phyloP scores from a whole-genome alignment of 768 basidiomycete genomes.

The Kwoniella bestiolae region DNA sequence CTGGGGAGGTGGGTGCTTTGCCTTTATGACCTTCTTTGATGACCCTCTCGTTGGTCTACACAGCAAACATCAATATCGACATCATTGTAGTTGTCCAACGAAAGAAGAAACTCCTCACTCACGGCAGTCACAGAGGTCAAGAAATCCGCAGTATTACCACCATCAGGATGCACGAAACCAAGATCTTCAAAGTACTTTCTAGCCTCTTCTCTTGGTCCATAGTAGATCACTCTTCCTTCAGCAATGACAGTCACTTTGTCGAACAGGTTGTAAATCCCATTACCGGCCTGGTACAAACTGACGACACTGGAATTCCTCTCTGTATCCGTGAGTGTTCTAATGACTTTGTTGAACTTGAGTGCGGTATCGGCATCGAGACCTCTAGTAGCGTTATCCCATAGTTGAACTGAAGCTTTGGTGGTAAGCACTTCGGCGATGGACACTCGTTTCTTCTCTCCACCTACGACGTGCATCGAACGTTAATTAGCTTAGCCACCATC shows the following conservation, averaged over 20 bases:
- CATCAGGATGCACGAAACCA: slow-evolving; percentile 47
- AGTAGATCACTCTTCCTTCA: slow-evolving; percentile 61
- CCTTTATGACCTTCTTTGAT: slow-evolving; percentile 67
- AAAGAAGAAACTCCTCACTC: background rate
- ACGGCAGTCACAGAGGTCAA: slow-evolving; percentile 45
- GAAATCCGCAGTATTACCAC: slow-evolving; percentile 51
- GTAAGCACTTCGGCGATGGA: slow-evolving; percentile 53
- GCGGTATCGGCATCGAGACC: slow-evolving; percentile 54
- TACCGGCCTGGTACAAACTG: slow-evolving; percentile 51
- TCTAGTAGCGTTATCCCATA: slow-evolving; percentile 52
- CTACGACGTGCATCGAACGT: background rate
- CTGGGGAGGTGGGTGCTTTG: slow-evolving; percentile 43
- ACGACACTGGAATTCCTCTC: slow-evolving; percentile 46
- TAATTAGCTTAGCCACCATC: too few relatives aligned
- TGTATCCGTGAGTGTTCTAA: slow-evolving; percentile 45
- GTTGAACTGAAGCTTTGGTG: slow-evolving; percentile 41
- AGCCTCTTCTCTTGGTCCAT: slow-evolving; percentile 59
- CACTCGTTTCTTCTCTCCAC: slow-evolving; percentile 55
- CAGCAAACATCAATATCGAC: background rate
- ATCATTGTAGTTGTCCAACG: too few relatives aligned
- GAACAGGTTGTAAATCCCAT: slow-evolving; percentile 55
- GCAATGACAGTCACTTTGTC: slow-evolving; percentile 62
- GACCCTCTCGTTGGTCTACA: slow-evolving; percentile 73
- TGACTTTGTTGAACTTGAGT: slow-evolving; percentile 41
- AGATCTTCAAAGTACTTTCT: slow-evolving; percentile 56